These are phyloP conservation scores for Pseudogymnoascus verrucosus DNA, from an alignment of 2,329 filamentous ascomycete genomes.

Conservation along the genomic window DNA sequence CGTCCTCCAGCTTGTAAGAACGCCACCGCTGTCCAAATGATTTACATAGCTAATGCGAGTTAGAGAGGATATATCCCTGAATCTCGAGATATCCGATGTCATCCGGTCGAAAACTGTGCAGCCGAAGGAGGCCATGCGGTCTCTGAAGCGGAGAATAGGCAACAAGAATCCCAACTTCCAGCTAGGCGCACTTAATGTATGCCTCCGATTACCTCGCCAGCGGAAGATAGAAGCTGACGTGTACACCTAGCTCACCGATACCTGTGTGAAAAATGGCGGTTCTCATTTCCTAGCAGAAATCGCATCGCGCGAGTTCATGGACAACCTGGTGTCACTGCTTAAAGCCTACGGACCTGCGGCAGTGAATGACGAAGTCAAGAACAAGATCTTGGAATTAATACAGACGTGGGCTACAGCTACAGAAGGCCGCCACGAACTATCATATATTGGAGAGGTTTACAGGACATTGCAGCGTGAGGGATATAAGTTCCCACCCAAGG, in stretches of 20 bases:
- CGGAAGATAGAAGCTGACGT: background rate
- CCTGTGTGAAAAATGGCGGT: conserved; percentile 97
- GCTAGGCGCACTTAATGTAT: conserved; percentile 83
- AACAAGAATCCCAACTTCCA: conserved; percentile 98
- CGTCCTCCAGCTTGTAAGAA: conserved; percentile 79
- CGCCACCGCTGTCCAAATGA: conserved; percentile 12
- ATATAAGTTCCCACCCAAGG: conserved; percentile 80
- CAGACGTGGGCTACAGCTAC: conserved; percentile 90
- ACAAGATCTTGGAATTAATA: conserved; percentile 86
- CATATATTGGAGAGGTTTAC: conserved; percentile 86
- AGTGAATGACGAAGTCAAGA: conserved; percentile 76
- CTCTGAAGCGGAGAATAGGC: conserved; percentile 85
- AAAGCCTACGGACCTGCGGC: conserved; percentile 68
- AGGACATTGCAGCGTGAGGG: conserved; percentile 73
- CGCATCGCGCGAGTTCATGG: conserved; percentile 95
- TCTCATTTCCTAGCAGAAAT: conserved; percentile 92
- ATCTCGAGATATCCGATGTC: conserved; percentile 95
- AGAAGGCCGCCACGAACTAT: conserved; percentile 72
- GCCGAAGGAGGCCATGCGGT: conserved; percentile 96
- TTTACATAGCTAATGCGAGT: conserved; percentile 18
- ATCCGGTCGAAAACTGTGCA: conserved; percentile 96
- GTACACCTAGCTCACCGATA: conserved; percentile 70
- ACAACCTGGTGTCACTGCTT: conserved; percentile 85
- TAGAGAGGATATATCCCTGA: conserved; percentile 92
- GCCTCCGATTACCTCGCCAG: conserved; percentile 3